These are phyloP conservation scores for Globisporangium echinulatum DNA, from an alignment of 352 stramenopile genomes.

Conservation along the genomic window DNA sequence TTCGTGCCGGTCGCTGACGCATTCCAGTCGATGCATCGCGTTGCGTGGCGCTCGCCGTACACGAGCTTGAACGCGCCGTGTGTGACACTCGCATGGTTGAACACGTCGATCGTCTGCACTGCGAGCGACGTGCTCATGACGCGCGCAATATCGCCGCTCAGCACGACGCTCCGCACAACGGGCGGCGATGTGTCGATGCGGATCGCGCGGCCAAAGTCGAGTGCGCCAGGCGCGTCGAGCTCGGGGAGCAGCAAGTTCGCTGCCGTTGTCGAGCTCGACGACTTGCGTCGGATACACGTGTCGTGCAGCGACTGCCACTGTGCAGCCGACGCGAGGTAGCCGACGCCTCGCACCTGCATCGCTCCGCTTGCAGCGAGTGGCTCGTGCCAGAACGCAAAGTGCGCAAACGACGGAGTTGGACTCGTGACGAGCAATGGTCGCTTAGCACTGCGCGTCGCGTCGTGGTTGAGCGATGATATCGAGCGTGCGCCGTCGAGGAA, in stretches of 20 bases:
- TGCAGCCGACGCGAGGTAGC: conserved; percentile 9
- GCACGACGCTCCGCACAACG: conserved; percentile 21
- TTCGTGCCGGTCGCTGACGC: conserved; percentile 19
- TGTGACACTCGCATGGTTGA: conserved; percentile 35
- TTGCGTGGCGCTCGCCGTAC: conserved; percentile 28
- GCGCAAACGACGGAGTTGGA: conserved; percentile 3
- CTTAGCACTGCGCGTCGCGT: conserved; percentile 18
- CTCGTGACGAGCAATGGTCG: conserved; percentile 19
- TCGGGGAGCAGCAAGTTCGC: conserved; percentile 43
- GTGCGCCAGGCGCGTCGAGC: conserved; percentile 32
- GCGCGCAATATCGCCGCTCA: conserved; percentile 29
- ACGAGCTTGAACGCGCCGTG: conserved; percentile 48
- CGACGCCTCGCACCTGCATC: conserved; percentile 27
- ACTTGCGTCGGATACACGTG: conserved; percentile 38
- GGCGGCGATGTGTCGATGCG: conserved; percentile 49
- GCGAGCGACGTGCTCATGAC: conserved; percentile 26
- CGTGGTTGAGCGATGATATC: conserved; percentile 39
- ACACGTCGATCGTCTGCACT: conserved; percentile 55
- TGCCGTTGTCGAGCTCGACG: conserved; percentile 22
- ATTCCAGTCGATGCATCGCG: conserved; percentile 54
- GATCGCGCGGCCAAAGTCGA: conserved; percentile 48
- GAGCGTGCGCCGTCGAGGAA: conserved; percentile 33
- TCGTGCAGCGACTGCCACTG: conserved; percentile 51
- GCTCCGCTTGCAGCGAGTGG: conserved; percentile 18
- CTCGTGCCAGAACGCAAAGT: conserved; percentile 47